Evolutionary conservation across 2,329 filamentous ascomycete genomes (phyloP).

Genomic region (Waltergamsia citrina): DNA sequence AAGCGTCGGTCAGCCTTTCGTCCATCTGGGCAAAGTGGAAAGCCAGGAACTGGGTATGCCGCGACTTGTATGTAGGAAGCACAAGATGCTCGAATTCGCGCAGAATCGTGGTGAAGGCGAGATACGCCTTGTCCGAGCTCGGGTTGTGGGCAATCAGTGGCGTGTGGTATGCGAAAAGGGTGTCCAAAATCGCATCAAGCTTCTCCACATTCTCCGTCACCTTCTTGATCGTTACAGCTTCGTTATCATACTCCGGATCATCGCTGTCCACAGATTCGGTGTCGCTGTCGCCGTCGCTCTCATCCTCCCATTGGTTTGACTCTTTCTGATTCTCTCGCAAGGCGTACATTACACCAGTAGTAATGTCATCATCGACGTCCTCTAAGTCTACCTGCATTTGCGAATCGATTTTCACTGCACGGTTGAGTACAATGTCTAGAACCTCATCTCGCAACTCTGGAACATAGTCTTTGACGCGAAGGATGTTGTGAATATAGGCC

Average conservation of each 20-base stretch:
- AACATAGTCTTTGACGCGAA: slow-evolving; percentile 68
- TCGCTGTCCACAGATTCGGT: slow-evolving; percentile 63
- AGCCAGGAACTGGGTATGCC: slow-evolving; percentile 89
- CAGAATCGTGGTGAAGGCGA: slow-evolving; percentile 69
- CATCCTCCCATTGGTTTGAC: slow-evolving; percentile 34
- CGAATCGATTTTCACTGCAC: slow-evolving; percentile 87
- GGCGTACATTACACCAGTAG: slow-evolving; percentile 58
- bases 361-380: slow-evolving; percentile 81
- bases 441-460: slow-evolving; percentile 72
- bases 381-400: slow-evolving; percentile 92
- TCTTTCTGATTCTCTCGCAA: slow-evolving; percentile 18
- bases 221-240: slow-evolving; percentile 54
- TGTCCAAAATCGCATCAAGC: slow-evolving; percentile 82
- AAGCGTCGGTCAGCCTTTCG: slow-evolving; percentile 68
- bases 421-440: slow-evolving; percentile 72
- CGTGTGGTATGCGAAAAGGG: slow-evolving; percentile 76
- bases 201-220: slow-evolving; percentile 80
- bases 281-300: slow-evolving; percentile 52
- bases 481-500: slow-evolving; percentile 78
- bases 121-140: slow-evolving; percentile 57
- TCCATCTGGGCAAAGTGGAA: slow-evolving; percentile 91
- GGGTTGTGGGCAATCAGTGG: slow-evolving; percentile 57
- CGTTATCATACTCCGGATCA: slow-evolving; percentile 56
- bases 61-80: slow-evolving; percentile 80
- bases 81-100: slow-evolving; percentile 82